phyloP scores from a whole-genome alignment of 164 flowering plant species.

The Buxus sempervirens region DNA sequence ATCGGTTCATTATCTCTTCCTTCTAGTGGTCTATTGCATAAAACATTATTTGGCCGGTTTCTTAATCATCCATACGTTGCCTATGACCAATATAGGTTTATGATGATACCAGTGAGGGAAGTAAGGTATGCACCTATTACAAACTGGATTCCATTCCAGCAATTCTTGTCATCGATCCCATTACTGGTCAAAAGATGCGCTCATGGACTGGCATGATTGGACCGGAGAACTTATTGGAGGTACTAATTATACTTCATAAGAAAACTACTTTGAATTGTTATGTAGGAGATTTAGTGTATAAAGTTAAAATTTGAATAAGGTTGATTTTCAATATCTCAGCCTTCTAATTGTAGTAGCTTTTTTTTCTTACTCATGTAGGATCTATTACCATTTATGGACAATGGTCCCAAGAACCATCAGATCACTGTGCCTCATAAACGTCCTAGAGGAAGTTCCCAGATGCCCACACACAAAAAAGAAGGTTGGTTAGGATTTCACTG shows the following conservation, averaged over 20 bases:
- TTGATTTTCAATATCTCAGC: neutral
- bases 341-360: conserved; percentile 1
- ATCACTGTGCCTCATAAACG: conserved; percentile 73
- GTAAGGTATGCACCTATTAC: conserved; percentile 92
- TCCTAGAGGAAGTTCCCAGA: conserved; percentile 58
- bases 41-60: neutral
- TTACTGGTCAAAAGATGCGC: conserved; percentile 93
- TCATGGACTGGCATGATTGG: conserved; percentile 90
- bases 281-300: too few relatives aligned
- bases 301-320: neutral
- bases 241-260: conserved; percentile 21
- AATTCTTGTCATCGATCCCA: conserved; percentile 84
- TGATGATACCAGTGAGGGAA: conserved; percentile 91
- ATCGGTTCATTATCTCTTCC: neutral
- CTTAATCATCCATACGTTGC: neutral
- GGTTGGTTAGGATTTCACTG: conserved; percentile 32
- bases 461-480: conserved; percentile 35
- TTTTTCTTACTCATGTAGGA: conserved; percentile 43
- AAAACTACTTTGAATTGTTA: too few relatives aligned
- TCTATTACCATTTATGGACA: conserved; percentile 76
- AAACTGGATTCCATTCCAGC: conserved; percentile 72
- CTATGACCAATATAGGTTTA: conserved; percentile 46
- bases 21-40: neutral
- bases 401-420: conserved; percentile 78
- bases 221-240: conserved; percentile 89